Evolutionary conservation across 2,329 filamentous ascomycete species (phyloP).

Genomic region (Colletotrichum sp.): DNA sequence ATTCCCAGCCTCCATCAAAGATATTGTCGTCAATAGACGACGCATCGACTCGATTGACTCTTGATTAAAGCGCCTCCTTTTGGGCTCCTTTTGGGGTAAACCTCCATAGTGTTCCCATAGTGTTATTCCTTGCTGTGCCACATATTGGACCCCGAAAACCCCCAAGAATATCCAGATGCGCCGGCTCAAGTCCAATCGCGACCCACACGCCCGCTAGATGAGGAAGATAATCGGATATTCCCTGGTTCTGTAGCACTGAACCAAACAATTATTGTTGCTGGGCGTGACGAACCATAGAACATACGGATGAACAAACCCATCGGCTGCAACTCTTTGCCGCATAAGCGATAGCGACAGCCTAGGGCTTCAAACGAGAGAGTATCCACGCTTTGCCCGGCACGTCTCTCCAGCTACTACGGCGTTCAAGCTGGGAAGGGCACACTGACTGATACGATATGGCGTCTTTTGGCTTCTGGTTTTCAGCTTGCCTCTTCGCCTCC

Average conservation of each 20-base stretch:
- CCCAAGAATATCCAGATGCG: background rate
- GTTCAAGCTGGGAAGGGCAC: background rate
- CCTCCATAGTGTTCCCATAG: background rate
- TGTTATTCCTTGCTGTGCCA: slow-evolving; percentile 5
- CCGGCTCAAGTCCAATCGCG: background rate
- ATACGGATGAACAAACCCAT: background rate
- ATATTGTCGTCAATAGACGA: background rate
- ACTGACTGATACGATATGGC: background rate
- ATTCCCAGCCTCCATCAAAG: background rate
- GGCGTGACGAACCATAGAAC: background rate
- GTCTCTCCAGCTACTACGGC: background rate
- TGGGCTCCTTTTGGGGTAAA: background rate
- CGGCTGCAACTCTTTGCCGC: background rate
- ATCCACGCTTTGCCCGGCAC: background rate
- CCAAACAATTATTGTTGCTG: background rate
- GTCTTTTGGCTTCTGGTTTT: background rate
- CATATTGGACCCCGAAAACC: slow-evolving; percentile 14
- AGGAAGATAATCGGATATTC: background rate
- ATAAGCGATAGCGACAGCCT: background rate
- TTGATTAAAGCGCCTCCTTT: background rate
- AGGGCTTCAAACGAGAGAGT: background rate
- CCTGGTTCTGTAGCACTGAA: background rate
- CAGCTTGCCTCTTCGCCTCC: background rate
- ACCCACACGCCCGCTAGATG: background rate
- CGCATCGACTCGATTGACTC: background rate